Evolutionary conservation across 2,329 filamentous ascomycete species (phyloP).

Genomic region (Fusarium sacchari): DNA sequence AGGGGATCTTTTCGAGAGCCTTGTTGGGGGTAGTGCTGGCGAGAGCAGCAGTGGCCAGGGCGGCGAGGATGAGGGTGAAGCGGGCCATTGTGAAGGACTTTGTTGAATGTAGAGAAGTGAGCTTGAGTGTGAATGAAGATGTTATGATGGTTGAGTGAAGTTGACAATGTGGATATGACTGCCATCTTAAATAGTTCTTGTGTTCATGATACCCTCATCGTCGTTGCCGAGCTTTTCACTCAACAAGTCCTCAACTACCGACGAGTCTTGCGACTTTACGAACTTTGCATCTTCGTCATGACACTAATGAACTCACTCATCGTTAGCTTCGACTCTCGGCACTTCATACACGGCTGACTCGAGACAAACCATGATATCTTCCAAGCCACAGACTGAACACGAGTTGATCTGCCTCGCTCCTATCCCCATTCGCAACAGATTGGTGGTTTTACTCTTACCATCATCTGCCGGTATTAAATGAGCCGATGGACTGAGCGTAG

Average conservation of each 20-base stretch:
- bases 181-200: neutral
- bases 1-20: neutral
- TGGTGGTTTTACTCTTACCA: neutral
- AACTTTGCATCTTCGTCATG: neutral
- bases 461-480: neutral
- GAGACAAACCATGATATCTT: neutral
- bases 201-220: fast-evolving
- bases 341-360: neutral
- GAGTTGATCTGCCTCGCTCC: neutral
- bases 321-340: neutral
- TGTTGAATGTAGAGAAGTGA: neutral
- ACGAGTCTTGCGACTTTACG: neutral
- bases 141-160: neutral
- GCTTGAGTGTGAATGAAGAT: neutral
- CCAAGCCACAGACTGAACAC: neutral
- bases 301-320: neutral
- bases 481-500: neutral
- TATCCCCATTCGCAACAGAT: neutral
- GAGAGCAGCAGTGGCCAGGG: neutral
- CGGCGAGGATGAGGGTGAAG: slow-evolving; percentile 2
- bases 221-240: neutral
- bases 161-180: neutral
- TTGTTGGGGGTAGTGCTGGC: neutral
- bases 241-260: neutral
- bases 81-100: neutral